A percentile compares a stretch with the other conserved stretches of the same genome.
phyloP scores from a whole-genome alignment of 805 yeast species.

The Myxozyma neglecta region DNA sequence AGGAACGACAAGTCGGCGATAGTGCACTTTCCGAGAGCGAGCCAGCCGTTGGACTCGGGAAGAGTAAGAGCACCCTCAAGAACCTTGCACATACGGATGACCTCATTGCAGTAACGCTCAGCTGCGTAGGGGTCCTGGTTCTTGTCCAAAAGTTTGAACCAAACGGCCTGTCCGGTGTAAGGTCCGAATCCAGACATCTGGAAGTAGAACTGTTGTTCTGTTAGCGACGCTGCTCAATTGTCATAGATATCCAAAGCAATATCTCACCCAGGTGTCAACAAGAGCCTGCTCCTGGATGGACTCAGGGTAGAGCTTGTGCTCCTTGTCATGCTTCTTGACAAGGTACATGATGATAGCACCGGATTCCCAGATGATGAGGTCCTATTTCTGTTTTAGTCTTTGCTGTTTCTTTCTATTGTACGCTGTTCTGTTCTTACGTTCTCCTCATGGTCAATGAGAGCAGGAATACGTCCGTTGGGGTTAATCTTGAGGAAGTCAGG shows the following conservation, averaged over 20 bases:
- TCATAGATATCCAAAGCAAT: background rate
- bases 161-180: slow-evolving; percentile 76
- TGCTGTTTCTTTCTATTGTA: background rate
- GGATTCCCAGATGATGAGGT: slow-evolving; percentile 70
- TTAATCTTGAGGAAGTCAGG: slow-evolving; percentile 58
- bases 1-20: slow-evolving; percentile 87
- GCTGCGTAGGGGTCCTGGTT: slow-evolving; percentile 78
- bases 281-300: slow-evolving; percentile 30
- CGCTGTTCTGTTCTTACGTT: slow-evolving; percentile 1
- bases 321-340: slow-evolving; percentile 56
- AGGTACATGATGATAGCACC: slow-evolving; percentile 82
- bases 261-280: slow-evolving; percentile 30
- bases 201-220: slow-evolving; percentile 22
- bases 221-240: background rate
- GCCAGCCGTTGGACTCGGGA: slow-evolving; percentile 87
- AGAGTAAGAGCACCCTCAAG: slow-evolving; percentile 77
- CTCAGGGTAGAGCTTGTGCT: slow-evolving; percentile 42
- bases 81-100: slow-evolving; percentile 86
- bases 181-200: slow-evolving; percentile 32
- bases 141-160: slow-evolving; percentile 80
- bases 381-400: slow-evolving; percentile 5
- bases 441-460: slow-evolving; percentile 40
- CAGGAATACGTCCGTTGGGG: slow-evolving; percentile 67
- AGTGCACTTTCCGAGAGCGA: slow-evolving; percentile 72
- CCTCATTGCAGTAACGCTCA: slow-evolving; percentile 82